A percentile compares a stretch with the other conserved stretches of the same genome.
These are phyloP conservation scores for Crotalaria pallida DNA, from an alignment of 306 rosid species.

Conservation along the genomic window DNA sequence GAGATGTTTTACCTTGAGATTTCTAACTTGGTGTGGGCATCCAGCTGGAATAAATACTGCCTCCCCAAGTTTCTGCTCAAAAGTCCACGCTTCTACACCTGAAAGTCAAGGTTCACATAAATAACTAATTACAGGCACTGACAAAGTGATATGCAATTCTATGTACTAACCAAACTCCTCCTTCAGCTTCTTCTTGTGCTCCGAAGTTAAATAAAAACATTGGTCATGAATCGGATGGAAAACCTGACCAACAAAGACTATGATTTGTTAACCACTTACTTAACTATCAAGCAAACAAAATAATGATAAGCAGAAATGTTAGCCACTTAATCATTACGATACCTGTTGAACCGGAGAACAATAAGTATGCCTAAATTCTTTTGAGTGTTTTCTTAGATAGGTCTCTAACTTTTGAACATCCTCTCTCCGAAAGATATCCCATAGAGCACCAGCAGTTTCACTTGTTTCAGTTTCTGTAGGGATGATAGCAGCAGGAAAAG, in stretches of 20 bases:
- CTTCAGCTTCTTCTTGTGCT: constrained; percentile 69
- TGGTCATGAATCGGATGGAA: constrained; percentile 84
- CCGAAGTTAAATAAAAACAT: constrained; percentile 57
- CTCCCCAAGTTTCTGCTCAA: constrained; percentile 71
- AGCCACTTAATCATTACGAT: background rate
- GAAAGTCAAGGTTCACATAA: background rate
- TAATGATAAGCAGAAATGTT: background rate
- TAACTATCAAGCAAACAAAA: background rate
- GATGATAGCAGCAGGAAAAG: constrained; percentile 13
- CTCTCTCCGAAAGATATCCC: constrained; percentile 87
- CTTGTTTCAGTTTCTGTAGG: constrained; percentile 16
- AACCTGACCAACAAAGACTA: constrained; percentile 39
- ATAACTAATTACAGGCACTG: background rate
- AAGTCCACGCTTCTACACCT: constrained; percentile 85
- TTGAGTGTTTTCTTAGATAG: constrained; percentile 56
- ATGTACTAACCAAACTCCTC: constrained; percentile 64
- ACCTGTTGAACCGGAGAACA: constrained; percentile 72
- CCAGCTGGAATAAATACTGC: constrained; percentile 92
- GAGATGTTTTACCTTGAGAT: constrained; percentile 56
- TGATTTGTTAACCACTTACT: no score
- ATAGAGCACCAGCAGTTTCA: constrained; percentile 55
- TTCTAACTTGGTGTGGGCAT: constrained; percentile 90
- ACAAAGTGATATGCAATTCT: background rate
- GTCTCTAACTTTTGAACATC: constrained; percentile 60
- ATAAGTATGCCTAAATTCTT: constrained; percentile 70